Evolutionary conservation across 805 yeast genomes (phyloP), one percentile per base, ranked within the genome.

Genomic region (Isabelozyma pseudorhagii): DNA sequence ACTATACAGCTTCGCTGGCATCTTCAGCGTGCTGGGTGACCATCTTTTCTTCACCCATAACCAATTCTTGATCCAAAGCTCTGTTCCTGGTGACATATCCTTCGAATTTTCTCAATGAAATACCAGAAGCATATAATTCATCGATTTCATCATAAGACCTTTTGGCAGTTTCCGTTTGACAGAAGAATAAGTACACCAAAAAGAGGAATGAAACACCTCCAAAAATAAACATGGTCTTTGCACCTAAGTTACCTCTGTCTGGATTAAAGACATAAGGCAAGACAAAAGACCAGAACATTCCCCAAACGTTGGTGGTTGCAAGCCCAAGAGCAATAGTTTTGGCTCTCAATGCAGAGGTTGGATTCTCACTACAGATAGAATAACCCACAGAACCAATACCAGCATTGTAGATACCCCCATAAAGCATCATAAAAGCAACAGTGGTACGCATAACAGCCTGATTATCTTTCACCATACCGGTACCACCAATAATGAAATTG

Each of bases 51-150:
- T 31, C 36, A 4, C 36, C 4, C 36, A 31, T 10, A 31, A 13
- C n/a, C n/a, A 31, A 31, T 31, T 31, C 36, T 9, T 9, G n/a
- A 13, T 31, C 36, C 36, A 31, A 31, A 13, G 36, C 36, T 31
- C n/a, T 31, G 10, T 9, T 31, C n/a, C n/a, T 31, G 36, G 36
- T 31, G 10, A 31, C 36, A 31, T 31, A 31, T 4, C 36, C 36
- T 31, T 31, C 36, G 36, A 31, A 28, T 86, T 80, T 38, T 84
- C 74, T 40, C 9, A 41, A 34, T 49, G 58, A 49, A 8, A 51
- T 27, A 5, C 44, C n/a, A 17, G 18, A 39, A 9, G 48, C 46
- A 39, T 47, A 56, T 51, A 56, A 49, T 39, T 54, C 55, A 46
- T 56, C 60, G 39, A 56, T 53, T 41, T 56, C 59, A 13, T 56